Conservation (phyloP, 495 filamentous ascomycete genomes). For the Aspergillus avenaceus region DNA sequence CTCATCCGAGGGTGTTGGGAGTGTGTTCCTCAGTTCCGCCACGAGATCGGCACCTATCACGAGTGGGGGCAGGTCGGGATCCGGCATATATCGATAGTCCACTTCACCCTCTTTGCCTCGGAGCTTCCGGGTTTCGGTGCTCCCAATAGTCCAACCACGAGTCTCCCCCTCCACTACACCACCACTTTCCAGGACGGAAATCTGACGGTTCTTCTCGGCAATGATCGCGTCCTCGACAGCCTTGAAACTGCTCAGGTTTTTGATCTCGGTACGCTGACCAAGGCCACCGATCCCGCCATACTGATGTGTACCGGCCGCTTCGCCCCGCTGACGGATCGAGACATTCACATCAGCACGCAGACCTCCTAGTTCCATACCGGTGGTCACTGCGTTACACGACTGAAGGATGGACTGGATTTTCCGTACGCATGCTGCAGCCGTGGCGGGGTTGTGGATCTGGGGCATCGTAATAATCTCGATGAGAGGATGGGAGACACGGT, state of each 20-base stretch:
- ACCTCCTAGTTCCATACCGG: constrained; percentile 91
- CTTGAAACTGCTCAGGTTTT: constrained; percentile 93
- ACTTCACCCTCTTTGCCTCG: constrained; percentile 96
- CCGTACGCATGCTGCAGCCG: constrained; percentile 79
- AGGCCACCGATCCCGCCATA: constrained; percentile 57
- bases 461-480: constrained; percentile 94
- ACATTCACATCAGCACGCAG: constrained; percentile 95
- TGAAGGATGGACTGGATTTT: constrained; percentile 86
- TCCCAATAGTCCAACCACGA: constrained; percentile 82
- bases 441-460: constrained; percentile 75
- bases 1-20: constrained; percentile 69
- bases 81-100: constrained; percentile 98
- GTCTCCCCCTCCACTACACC: constrained; percentile 83
- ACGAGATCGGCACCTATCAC: constrained; percentile 70
- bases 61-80: constrained; percentile 83
- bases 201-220: constrained; percentile 86
- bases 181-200: constrained; percentile 71
- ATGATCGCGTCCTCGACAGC: constrained; percentile 90
- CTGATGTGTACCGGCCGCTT: constrained; percentile 36
- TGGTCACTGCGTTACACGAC: constrained; percentile 73
- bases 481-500: constrained; percentile 84
- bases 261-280: constrained; percentile 93
- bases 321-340: constrained; percentile 61
- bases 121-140: constrained; percentile 67
- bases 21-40: constrained; percentile 48